Base-by-base conservation (phyloP, 1,284 basidiomycete genomes). In the Ustilago loliicola region DNA sequence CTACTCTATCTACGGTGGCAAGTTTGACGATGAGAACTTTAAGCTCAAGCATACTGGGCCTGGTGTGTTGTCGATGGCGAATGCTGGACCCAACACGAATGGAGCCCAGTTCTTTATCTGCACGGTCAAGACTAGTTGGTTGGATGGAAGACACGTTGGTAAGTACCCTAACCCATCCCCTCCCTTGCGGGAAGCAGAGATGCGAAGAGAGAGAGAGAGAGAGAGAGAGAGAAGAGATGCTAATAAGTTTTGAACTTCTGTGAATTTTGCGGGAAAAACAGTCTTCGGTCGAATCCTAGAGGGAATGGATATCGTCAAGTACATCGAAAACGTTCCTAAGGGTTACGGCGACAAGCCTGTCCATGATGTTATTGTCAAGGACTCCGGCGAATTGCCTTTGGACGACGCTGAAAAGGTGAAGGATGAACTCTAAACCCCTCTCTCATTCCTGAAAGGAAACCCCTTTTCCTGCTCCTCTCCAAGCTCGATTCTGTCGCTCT, bases 71-170 rank as follows among this genome's bases (percentile, higher is more conserved):
- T 74, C 71, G 29, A 81, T 83, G 80, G 82, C 82, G 47, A 81
- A 83, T 53, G 82, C 83, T 0, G 83, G 83, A 17, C 68, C 92
- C 91, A 84, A 86, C 79, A 82, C 85, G 19, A 86, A 86, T 71
- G 85, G 85, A 23, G 83, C 83, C 13, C 80, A 83, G 69, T 86
- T 85, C 76, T 85, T 86, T 64, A 83, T 86, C 60, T 85, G 84
- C 72, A 83, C 82, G 8, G 82, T 81, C 30, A 72, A 75, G 55
- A 87, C 86, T 9, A 56, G 66, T 25, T 84, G 83, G 83, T 71
- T 86, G 30, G 83, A 85, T 55, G 72, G 76, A 40, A 66, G 73
- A 40, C 80, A 80, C 70, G 80, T 83, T 52, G 76, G 80, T 78
- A 66, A 69, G 72, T 78, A 32, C 6, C 38, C n/a, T n/a, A 45